A percentile compares a stretch with the other conserved stretches of the same genome.
These are phyloP conservation scores for Bauhinia variegata DNA, from an alignment of 306 rosid genomes.

Conservation along the genomic window DNA sequence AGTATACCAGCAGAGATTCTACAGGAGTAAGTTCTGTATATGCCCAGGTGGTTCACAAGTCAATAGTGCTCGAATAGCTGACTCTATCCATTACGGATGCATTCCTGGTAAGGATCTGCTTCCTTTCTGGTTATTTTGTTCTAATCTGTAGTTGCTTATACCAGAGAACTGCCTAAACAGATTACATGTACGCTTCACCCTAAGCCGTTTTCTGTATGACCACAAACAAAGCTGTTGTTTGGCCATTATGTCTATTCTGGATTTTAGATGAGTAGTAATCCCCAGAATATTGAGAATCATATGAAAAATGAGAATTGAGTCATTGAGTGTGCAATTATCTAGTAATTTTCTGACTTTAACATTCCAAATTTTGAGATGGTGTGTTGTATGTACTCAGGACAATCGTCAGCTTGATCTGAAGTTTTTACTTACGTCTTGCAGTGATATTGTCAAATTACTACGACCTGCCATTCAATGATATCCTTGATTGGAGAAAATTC, in stretches of 20 bases:
- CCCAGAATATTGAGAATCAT: background rate
- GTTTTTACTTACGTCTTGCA: conserved; percentile 52
- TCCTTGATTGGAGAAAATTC: conserved; percentile 89
- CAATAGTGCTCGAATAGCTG: conserved; percentile 93
- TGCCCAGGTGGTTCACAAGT: conserved; percentile 99
- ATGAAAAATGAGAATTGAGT: conserved; percentile 24
- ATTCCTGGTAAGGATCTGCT: conserved; percentile 73
- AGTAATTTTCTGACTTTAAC: conserved; percentile 6
- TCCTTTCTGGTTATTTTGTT: background rate
- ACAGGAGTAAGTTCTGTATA: conserved; percentile 81
- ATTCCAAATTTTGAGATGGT: conserved; percentile 30
- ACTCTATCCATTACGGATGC: conserved; percentile 97
- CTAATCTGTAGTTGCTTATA: conserved; percentile 17
- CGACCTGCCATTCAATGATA: conserved; percentile 94
- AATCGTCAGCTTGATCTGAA: conserved; percentile 33
- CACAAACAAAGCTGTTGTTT: background rate
- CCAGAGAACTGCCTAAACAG: background rate
- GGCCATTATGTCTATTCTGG: conserved; percentile 5
- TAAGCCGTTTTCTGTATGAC: conserved; percentile 4
- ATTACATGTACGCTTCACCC: conserved; percentile 5
- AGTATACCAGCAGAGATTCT: conserved; percentile 85
- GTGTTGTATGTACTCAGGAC: conserved; percentile 13
- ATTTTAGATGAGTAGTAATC: background rate
- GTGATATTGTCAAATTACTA: conserved; percentile 91
- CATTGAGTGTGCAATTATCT: background rate